Evolutionary conservation across 345 rosid genomes (phyloP), one percentile per base, ranked within the genome.

Genomic region (Camelina laxa): DNA sequence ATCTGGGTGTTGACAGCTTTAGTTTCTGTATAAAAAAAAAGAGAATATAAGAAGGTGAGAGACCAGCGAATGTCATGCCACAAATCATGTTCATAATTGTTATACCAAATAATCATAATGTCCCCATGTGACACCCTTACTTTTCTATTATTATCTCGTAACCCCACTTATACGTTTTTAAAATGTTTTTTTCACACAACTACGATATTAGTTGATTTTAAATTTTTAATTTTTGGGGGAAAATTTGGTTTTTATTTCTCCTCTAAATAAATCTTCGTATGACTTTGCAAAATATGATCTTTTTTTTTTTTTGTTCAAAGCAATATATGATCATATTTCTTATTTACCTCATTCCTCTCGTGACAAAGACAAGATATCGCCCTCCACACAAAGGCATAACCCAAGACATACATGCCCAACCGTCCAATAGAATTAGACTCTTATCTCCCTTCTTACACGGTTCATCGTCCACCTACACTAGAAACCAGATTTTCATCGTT

Each of bases 11-110:
- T 68, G 66, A 22, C 48, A 64, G 59, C 45, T 67, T 67, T 67
- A 67, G 10, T 48, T 48, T 16, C 4, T 0, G 6, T 2, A 19
- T 2, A 3, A 50, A 20, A 42, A 70, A 20, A 2, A 42, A 44
- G 27, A 66, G 57, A 59, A 77, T 72, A 67, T 39, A 19, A 65
- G 56, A 65, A 65, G 61, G 73, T 72, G 42, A 78, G 42, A 78
- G 80, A 77, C 66, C 58, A 54, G 80, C 87, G 82, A 85, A 81
- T 85, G 85, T 84, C 75, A 72, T 60, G 89, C 85, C 91, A 74
- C 83, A 74, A 78, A 84, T 87, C 80, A 81, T 62, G 53, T 54
- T 17, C 39, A 55, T 56, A 64, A 76, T 76, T 33, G 36, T 11
- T 57, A 36, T 27, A 63, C 54, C 67, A 76, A 70, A 64, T 48